phyloP scores from a whole-genome alignment of 129 eudicot genomes.

The Escallonia rubra region DNA sequence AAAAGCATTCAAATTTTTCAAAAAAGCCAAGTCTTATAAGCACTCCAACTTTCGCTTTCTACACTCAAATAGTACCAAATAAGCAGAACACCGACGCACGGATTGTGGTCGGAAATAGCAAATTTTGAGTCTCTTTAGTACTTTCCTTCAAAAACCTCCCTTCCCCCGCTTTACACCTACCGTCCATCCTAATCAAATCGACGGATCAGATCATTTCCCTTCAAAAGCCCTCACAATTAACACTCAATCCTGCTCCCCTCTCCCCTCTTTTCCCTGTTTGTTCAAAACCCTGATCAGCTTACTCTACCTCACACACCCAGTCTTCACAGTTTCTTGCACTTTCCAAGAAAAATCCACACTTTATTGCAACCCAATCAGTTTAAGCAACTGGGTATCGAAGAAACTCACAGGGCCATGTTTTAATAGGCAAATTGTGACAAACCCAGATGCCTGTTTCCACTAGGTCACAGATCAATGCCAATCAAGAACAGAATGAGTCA shows the following conservation, averaged over 20 bases:
- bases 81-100: not conserved
- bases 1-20: constrained; percentile 20
- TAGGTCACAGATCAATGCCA: constrained; percentile 51
- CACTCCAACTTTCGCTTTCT: constrained; percentile 16
- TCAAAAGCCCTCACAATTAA: not conserved
- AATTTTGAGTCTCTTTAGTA: constrained; percentile 5
- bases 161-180: constrained; percentile 8
- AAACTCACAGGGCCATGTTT: constrained; percentile 36
- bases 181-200: constrained; percentile 18
- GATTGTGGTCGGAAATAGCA: not conserved
- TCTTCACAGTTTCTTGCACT: constrained; percentile 10
- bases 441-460: constrained; percentile 68
- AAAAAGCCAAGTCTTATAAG: not conserved
- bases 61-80: not conserved
- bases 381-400: constrained; percentile 19
- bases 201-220: constrained; percentile 26
- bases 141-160: not conserved
- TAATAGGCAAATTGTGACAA: not conserved
- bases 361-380: constrained; percentile 11
- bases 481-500: constrained; percentile 23
- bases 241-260: constrained; percentile 1
- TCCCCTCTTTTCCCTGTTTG: not conserved
- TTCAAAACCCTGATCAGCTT: constrained; percentile 8
- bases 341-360: constrained; percentile 2
- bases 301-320: constrained; percentile 1